Evolutionary conservation across 1,284 basidiomycete species (phyloP).

Genomic region (Trichosporon coremiiforme): DNA sequence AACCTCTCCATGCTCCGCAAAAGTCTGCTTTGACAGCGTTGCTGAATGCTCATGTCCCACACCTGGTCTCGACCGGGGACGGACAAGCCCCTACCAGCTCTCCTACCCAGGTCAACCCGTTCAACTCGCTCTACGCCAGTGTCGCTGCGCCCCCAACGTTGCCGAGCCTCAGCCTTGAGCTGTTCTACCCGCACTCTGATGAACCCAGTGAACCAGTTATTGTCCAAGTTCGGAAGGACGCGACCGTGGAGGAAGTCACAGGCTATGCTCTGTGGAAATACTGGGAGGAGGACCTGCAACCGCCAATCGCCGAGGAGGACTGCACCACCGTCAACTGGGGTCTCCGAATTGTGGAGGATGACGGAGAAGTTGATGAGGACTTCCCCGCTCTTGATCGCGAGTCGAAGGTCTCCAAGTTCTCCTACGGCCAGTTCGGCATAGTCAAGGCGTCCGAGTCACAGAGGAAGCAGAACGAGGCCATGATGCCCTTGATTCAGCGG

Average conservation of each 20-base stretch:
- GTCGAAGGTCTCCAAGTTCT: slow-evolving; percentile 82
- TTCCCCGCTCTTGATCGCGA: slow-evolving; percentile 92
- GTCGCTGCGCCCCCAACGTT: slow-evolving; percentile 52
- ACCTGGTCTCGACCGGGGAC: slow-evolving; percentile 39
- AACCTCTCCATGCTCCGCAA: neutral
- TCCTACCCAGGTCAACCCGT: slow-evolving; percentile 46
- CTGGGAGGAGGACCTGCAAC: slow-evolving; percentile 82
- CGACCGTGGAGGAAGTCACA: slow-evolving; percentile 91
- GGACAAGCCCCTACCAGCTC: slow-evolving; percentile 21
- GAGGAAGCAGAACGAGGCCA: slow-evolving; percentile 76
- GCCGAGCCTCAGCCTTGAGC: slow-evolving; percentile 64
- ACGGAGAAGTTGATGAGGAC: slow-evolving; percentile 98
- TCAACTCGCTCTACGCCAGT: slow-evolving; percentile 56
- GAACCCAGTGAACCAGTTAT: slow-evolving; percentile 61
- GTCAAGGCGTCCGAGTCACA: slow-evolving; percentile 71
- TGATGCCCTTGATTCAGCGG: slow-evolving; percentile 59
- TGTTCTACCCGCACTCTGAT: slow-evolving; percentile 84
- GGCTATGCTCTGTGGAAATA: slow-evolving; percentile 90
- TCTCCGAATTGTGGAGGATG: slow-evolving; percentile 90
- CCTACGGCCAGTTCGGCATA: slow-evolving; percentile 87
- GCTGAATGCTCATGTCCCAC: slow-evolving; percentile 48
- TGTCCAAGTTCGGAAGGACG: slow-evolving; percentile 76
- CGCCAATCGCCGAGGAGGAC: slow-evolving; percentile 63
- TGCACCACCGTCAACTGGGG: slow-evolving; percentile 81
- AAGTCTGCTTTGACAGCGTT: slow-evolving; percentile 45